Evolutionary conservation across 306 rosid species (phyloP).

Genomic region (Inga oerstediana): DNA sequence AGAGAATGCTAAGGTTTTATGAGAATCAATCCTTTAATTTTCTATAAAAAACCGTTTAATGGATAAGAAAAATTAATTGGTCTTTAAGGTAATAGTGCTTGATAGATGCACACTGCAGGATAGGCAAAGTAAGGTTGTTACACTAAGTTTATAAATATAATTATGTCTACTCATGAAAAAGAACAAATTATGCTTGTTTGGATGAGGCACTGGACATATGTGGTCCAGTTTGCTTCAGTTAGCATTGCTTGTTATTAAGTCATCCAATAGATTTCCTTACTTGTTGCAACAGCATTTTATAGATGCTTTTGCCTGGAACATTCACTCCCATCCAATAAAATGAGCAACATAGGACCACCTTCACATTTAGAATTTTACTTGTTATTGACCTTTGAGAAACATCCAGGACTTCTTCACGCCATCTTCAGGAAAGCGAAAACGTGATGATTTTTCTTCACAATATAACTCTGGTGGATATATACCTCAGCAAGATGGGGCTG

Average conservation of each 20-base stretch:
- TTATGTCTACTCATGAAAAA: neutral
- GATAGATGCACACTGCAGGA: neutral
- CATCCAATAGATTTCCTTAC: slow-evolving; percentile 26
- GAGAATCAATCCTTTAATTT: neutral
- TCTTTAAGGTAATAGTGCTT: neutral
- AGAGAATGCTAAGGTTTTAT: neutral
- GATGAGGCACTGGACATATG: neutral
- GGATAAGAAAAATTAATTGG: neutral
- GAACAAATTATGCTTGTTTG: neutral
- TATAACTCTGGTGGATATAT: slow-evolving; percentile 77
- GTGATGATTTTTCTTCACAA: slow-evolving; percentile 79
- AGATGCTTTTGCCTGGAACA: slow-evolving; percentile 28
- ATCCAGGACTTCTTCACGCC: slow-evolving; percentile 78
- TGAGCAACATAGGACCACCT: slow-evolving; percentile 2
- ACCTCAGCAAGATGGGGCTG: slow-evolving; percentile 99
- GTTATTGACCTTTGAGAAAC: slow-evolving; percentile 34
- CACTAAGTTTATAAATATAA: neutral
- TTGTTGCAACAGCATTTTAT: slow-evolving; percentile 4
- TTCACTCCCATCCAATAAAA: slow-evolving; percentile 1
- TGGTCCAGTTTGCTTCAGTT: neutral
- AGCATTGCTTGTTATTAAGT: slow-evolving; percentile 23
- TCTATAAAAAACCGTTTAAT: neutral
- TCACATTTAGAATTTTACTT: slow-evolving; percentile 16
- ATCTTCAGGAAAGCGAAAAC: slow-evolving; percentile 84
- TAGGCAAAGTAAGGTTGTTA: neutral